Evolutionary conservation across 805 yeast genomes (phyloP), one percentile per base, ranked within the genome.

Genomic region (Ogataea haglerorum): DNA sequence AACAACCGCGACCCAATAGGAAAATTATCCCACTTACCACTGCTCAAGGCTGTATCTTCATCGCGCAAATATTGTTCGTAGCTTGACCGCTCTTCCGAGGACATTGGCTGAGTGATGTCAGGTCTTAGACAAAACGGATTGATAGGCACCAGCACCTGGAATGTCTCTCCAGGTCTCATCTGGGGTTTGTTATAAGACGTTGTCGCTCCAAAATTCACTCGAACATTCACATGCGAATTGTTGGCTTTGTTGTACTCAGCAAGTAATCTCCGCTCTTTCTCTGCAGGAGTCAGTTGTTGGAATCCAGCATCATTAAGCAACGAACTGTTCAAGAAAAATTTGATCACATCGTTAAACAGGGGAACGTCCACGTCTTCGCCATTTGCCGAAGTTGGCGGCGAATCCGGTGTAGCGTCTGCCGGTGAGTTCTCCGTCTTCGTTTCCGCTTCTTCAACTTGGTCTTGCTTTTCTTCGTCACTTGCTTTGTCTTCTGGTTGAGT

Each of bases 1-100:
- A 88, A 89, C 25, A 90, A 64, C 56, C 96, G 72, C 43, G 95
- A 84, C 27, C 83, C 85, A 35, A 78, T 73, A 1, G 89, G 90
- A 51, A 80, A 83, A 25, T 77, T 75, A 40, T 80, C 85, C 78
- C 86, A 79, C 49, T 74, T 73, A 29, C 77, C 68, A 43, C 68
- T 61, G 47, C 71, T 70, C 48, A 64, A 60, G 50, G 71, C 73
- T 36, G 69, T 73, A 51, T 70, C 68, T 51, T 78, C 85, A 19
- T 72, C 70, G 9, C 60, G 57, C 30, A 79, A 57, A 48, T 81
- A 88, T 4, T 61, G 61, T 13, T 75, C 65, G 54, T 73, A 89
- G 7, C 70, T 69, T 3, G 58, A 61, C 15, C 66, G 64, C 56
- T 83, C 95, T 27, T 68, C 74, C 0, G 61, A 57, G 1, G 77